A percentile compares a stretch with the other conserved stretches of the same genome.
Evolutionary conservation across 2,329 filamentous ascomycete genomes (phyloP).

Genomic region (Neonectria faginata): DNA sequence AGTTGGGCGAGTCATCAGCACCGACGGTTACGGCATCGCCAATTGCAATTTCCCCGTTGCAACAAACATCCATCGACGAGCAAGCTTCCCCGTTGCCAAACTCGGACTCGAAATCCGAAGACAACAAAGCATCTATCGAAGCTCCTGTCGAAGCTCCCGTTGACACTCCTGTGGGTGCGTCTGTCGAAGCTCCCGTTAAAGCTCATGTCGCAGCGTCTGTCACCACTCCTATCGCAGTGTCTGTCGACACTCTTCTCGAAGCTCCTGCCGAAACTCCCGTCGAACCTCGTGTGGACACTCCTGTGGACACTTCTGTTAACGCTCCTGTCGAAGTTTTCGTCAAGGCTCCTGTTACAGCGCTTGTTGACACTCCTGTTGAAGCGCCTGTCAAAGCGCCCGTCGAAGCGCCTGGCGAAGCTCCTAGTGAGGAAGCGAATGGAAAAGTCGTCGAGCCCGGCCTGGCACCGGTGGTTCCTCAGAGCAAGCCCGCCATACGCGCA

Average conservation of each 20-base stretch:
- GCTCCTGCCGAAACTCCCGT: no score
- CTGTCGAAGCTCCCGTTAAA: no score
- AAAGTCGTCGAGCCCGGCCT: background rate
- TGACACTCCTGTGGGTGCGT: background rate
- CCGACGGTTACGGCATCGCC: conserved; percentile 49
- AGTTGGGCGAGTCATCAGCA: conserved; percentile 50
- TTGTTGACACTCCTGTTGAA: conserved; percentile 13
- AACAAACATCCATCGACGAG: conserved; percentile 35
- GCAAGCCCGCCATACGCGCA: conserved; percentile 53
- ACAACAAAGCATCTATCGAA: conserved; percentile 6
- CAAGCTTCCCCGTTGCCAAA: conserved; percentile 21
- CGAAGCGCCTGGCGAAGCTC: conserved; percentile 4
- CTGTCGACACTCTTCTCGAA: no score
- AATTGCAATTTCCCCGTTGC: conserved; percentile 44
- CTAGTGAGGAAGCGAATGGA: conserved; percentile 2
- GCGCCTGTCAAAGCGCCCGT: background rate
- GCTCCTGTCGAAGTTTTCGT: background rate
- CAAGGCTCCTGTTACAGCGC: background rate
- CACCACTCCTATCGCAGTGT: no score
- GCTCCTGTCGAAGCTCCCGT: background rate
- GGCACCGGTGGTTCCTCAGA: conserved; percentile 39
- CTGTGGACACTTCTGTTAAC: no score
- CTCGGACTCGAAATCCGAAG: conserved; percentile 22
- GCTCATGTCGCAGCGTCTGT: no score
- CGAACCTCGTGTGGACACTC: no score